Percentiles rank a stretch among this genome's conserved stretches.
Evolutionary conservation across 192 early-diverging fungal genomes (phyloP).

Genomic region (Rhizophagus sp.): DNA sequence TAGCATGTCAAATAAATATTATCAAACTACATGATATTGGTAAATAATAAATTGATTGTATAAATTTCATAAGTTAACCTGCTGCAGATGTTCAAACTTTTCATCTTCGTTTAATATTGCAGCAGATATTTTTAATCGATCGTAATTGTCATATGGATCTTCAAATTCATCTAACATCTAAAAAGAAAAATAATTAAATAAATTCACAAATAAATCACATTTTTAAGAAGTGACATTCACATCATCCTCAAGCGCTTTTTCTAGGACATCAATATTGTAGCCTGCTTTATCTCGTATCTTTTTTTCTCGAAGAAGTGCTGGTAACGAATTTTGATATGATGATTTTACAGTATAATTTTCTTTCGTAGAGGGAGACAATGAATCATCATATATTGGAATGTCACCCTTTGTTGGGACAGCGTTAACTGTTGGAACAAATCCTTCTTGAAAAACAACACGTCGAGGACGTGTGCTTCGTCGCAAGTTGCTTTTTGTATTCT

Average conservation of each 20-base stretch:
- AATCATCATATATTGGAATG: background rate
- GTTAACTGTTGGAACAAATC: conserved; percentile 3
- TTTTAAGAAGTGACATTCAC: background rate
- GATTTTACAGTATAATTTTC: background rate
- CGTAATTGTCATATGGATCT: conserved; percentile 7
- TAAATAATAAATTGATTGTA: background rate
- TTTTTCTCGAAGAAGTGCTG: conserved; percentile 22
- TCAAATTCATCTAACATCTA: conserved; percentile 1
- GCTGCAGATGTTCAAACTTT: conserved; percentile 10
- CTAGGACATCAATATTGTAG: conserved; percentile 12
- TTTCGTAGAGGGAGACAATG: background rate
- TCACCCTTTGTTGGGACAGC: background rate
- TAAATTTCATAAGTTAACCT: background rate
- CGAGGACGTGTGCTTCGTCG: conserved; percentile 13
- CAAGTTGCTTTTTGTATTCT: background rate
- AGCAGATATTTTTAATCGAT: conserved; percentile 12
- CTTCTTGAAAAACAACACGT: background rate
- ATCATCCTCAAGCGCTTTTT: background rate
- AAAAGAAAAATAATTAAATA: background rate
- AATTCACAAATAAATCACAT: background rate
- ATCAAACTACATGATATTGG: background rate
- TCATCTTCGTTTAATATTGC: conserved; percentile 4
- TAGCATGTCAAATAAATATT: background rate
- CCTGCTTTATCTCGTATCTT: conserved; percentile 13
- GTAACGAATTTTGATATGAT: conserved; percentile 18